These are phyloP conservation scores for Trichoderma arundinaceum DNA, from an alignment of 2,329 filamentous ascomycete genomes.

Conservation along the genomic window DNA sequence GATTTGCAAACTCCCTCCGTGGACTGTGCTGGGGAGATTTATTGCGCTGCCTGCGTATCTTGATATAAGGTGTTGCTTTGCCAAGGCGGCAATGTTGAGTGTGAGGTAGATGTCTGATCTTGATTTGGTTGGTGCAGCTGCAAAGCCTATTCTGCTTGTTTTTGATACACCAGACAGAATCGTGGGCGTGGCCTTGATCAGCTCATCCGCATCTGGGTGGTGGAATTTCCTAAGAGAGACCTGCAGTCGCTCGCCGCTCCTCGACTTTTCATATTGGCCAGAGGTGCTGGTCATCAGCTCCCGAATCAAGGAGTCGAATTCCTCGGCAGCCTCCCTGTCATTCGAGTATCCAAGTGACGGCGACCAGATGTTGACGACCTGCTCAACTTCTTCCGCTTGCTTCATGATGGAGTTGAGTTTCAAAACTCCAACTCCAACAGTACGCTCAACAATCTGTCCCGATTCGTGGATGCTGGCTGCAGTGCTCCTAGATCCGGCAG, in stretches of 20 bases:
- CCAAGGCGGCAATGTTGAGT: slow-evolving; percentile 76
- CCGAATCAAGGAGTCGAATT: slow-evolving; percentile 75
- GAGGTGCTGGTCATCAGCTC: slow-evolving; percentile 75
- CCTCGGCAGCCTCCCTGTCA: slow-evolving; percentile 65
- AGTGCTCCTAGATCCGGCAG: slow-evolving; percentile 56
- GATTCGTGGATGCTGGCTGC: slow-evolving; percentile 33
- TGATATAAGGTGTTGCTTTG: slow-evolving; percentile 73
- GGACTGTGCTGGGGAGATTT: slow-evolving; percentile 65
- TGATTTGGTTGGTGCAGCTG: slow-evolving; percentile 84
- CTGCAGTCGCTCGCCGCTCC: slow-evolving; percentile 76
- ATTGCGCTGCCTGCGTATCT: slow-evolving; percentile 75
- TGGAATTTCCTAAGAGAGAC: slow-evolving; percentile 80
- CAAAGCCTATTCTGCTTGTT: slow-evolving; percentile 91
- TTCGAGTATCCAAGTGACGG: slow-evolving; percentile 59
- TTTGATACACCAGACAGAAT: slow-evolving; percentile 79
- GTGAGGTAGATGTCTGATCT: slow-evolving; percentile 96
- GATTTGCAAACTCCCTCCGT: slow-evolving; percentile 79
- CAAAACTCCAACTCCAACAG: slow-evolving; percentile 77
- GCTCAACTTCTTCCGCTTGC: slow-evolving; percentile 73
- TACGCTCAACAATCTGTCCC: slow-evolving; percentile 53
- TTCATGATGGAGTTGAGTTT: slow-evolving; percentile 78
- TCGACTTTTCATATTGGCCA: slow-evolving; percentile 76
- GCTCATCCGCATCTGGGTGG: slow-evolving; percentile 74
- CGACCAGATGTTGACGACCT: slow-evolving; percentile 78
- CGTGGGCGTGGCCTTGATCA: slow-evolving; percentile 88